Conservation (phyloP, 495 filamentous ascomycete species). For the Lasiosphaeria ovina region DNA sequence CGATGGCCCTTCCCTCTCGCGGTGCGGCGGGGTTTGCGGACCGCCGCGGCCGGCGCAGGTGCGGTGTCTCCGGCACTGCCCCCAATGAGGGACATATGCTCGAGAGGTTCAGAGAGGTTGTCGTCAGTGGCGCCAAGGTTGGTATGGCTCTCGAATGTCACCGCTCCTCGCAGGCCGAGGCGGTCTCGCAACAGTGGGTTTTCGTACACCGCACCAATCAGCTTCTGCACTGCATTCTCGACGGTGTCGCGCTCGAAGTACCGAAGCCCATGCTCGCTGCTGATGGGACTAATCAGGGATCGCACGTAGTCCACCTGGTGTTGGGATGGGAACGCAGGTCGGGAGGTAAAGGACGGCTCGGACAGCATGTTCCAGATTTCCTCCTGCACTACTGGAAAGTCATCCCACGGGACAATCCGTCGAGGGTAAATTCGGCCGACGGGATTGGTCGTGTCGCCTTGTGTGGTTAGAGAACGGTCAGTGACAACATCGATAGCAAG, state of each 20-base stretch:
- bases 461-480: slow-evolving; percentile 30
- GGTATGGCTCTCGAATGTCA: slow-evolving; percentile 38
- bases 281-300: slow-evolving; percentile 25
- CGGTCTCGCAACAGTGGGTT: slow-evolving; percentile 25
- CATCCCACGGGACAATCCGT: slow-evolving; percentile 34
- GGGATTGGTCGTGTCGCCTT: slow-evolving; percentile 32
- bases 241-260: slow-evolving; percentile 29
- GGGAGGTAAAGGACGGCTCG: slow-evolving; percentile 23
- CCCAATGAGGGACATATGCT: slow-evolving; percentile 20
- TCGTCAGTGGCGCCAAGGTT: slow-evolving; percentile 25
- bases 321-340: slow-evolving; percentile 27
- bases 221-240: slow-evolving; percentile 30
- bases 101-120: slow-evolving; percentile 13
- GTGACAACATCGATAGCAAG: slow-evolving; percentile 35
- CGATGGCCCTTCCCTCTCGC: slow-evolving; percentile 26
- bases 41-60: slow-evolving; percentile 13
- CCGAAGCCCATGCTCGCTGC: slow-evolving; percentile 31
- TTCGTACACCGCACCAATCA: slow-evolving; percentile 27
- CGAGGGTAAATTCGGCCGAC: slow-evolving; percentile 32
- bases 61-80: slow-evolving; percentile 13
- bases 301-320: slow-evolving; percentile 32
- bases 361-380: slow-evolving; percentile 28
- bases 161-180: slow-evolving; percentile 26
- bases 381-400: slow-evolving; percentile 28
- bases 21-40: slow-evolving; percentile 10